A percentile compares a stretch with the other conserved stretches of the same genome.
Evolutionary conservation across 2,329 filamentous ascomycete genomes (phyloP).

Genomic region (Exophiala viscosa): DNA sequence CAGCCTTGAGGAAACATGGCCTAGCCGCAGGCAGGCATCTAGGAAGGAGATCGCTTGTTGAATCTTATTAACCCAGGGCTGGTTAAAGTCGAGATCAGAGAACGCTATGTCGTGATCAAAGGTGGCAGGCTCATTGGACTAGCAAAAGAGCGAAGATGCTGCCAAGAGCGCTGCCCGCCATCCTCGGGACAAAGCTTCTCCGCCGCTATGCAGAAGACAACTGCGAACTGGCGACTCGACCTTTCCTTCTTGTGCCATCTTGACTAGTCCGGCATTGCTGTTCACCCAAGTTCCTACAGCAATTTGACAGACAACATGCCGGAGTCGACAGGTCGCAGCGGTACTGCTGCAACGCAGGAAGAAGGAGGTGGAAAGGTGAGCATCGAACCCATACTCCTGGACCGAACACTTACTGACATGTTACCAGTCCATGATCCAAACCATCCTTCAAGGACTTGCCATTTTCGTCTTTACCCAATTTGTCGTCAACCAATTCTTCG

Average conservation of each 20-base stretch:
- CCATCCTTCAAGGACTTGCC: slow-evolving; percentile 53
- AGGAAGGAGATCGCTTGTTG: background rate
- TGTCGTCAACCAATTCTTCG: slow-evolving; percentile 54
- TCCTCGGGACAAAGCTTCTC: slow-evolving; percentile 1
- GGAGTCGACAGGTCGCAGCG: slow-evolving; percentile 17
- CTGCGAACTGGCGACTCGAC: background rate
- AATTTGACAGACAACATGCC: slow-evolving; percentile 17
- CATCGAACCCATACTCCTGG: background rate
- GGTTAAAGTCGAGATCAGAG: background rate
- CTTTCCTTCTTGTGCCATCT: background rate
- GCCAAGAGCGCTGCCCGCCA: background rate
- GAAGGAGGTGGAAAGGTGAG: slow-evolving; percentile 20
- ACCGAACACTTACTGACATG: slow-evolving; percentile 9
- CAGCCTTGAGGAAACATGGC: slow-evolving; percentile 7
- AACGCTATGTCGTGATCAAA: slow-evolving; percentile 5
- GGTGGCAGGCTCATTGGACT: slow-evolving; percentile 4
- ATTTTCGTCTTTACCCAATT: slow-evolving; percentile 60
- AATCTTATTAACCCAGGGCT: background rate
- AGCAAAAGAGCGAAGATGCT: background rate
- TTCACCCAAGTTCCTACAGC: background rate
- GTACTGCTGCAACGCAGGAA: slow-evolving; percentile 11
- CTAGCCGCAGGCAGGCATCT: slow-evolving; percentile 4
- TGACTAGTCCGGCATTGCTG: background rate
- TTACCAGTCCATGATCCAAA: slow-evolving; percentile 39
- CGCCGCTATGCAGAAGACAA: background rate